Conservation (phyloP, 2,329 filamentous ascomycete species). For the Lachnellula cervina region DNA sequence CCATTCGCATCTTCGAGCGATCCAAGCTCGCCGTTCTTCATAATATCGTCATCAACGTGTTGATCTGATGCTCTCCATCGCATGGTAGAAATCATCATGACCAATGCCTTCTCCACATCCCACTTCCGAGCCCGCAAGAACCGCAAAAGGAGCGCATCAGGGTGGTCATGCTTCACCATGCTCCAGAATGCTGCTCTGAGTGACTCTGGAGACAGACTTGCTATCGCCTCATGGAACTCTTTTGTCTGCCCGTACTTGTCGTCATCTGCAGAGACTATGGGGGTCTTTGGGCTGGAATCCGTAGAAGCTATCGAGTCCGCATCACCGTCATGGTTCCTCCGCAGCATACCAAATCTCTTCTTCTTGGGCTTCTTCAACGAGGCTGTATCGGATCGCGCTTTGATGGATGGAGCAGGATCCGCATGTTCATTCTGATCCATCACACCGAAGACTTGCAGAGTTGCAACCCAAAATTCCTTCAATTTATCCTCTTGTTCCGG, state of each 20-base stretch:
- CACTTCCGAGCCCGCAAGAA: conserved; percentile 90
- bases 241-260: conserved; percentile 93
- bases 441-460: conserved; percentile 72
- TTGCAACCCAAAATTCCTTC: conserved; percentile 75
- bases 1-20: conserved; percentile 56
- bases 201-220: conserved; percentile 69
- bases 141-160: conserved; percentile 75
- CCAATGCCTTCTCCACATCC: conserved; percentile 86
- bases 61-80: conserved; percentile 82
- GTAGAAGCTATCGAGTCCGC: conserved; percentile 35
- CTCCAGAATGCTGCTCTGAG: conserved; percentile 81
- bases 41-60: conserved; percentile 85
- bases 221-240: conserved; percentile 76
- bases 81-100: conserved; percentile 94
- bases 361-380: conserved; percentile 61
- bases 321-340: conserved; percentile 51
- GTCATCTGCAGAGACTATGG: conserved; percentile 45
- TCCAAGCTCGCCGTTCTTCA: conserved; percentile 67
- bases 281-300: conserved; percentile 13
- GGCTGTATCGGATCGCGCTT: conserved; percentile 17
- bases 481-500: conserved; percentile 83
- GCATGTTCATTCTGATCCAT: conserved; percentile 32
- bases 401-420: conserved; percentile 21
- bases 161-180: conserved; percentile 94
- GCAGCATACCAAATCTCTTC: conserved; percentile 67